Evolutionary conservation across 2,329 filamentous ascomycete genomes (phyloP).

Genomic region (Microthyrium microscopicum): DNA sequence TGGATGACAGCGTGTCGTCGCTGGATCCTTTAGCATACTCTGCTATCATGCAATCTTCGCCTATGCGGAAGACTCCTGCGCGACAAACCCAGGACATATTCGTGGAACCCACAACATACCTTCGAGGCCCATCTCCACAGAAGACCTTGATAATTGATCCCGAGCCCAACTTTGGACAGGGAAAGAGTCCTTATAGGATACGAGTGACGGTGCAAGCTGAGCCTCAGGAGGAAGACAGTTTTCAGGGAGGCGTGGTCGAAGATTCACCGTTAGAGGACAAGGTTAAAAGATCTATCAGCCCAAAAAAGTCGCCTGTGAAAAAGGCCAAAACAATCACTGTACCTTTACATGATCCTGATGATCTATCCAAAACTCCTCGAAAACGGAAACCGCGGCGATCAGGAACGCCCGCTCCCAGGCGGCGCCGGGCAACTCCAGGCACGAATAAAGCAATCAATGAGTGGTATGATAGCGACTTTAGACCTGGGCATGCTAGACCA

Average conservation of each 20-base stretch:
- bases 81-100: slow-evolving; percentile 7
- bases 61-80: slow-evolving; percentile 15
- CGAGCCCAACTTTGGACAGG: slow-evolving; percentile 19
- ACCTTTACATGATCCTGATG: slow-evolving; percentile 23
- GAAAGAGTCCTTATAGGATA: slow-evolving; percentile 30
- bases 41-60: too few relatives aligned
- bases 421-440: slow-evolving; percentile 16
- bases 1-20: too few relatives aligned
- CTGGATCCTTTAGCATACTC: too few relatives aligned
- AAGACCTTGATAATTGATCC: slow-evolving; percentile 26
- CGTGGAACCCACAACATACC: slow-evolving; percentile 11
- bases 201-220: slow-evolving; percentile 34
- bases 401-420: slow-evolving; percentile 17
- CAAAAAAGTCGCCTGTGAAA: neutral
- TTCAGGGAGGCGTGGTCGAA: neutral
- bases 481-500: neutral
- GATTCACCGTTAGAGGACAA: neutral
- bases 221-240: slow-evolving; percentile 15
- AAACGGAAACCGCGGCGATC: slow-evolving; percentile 21
- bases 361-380: slow-evolving; percentile 20
- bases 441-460: slow-evolving; percentile 12
- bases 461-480: neutral
- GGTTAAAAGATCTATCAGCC: neutral
- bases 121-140: slow-evolving; percentile 21
- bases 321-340: slow-evolving; percentile 19